Percentiles rank a stretch among this genome's conserved stretches.
Evolutionary conservation across 768 basidiomycete genomes (phyloP).

Genomic region (Phylloporus rhodoxanthus): DNA sequence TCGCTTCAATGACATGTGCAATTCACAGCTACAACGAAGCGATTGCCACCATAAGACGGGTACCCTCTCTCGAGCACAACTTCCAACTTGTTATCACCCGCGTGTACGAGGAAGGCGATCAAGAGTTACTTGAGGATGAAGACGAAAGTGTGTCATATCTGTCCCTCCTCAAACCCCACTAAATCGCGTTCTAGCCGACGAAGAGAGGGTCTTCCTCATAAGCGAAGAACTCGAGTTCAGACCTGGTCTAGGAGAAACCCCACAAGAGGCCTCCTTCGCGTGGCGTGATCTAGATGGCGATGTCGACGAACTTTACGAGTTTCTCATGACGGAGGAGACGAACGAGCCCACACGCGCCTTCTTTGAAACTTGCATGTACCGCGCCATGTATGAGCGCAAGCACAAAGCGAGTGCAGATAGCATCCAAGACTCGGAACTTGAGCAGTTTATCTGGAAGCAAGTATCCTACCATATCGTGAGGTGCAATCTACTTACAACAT

Average conservation of each 20-base stretch:
- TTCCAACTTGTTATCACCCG: slow-evolving; percentile 94
- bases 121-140: slow-evolving; percentile 90
- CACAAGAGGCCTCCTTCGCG: slow-evolving; percentile 74
- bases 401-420: slow-evolving; percentile 67
- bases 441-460: slow-evolving; percentile 78
- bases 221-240: slow-evolving; percentile 87
- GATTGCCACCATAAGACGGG: slow-evolving; percentile 87
- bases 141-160: slow-evolving; percentile 63
- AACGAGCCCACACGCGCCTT: slow-evolving; percentile 73
- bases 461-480: slow-evolving; percentile 26
- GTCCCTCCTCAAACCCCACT: background rate
- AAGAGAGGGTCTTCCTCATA: slow-evolving; percentile 89
- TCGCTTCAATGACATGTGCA: background rate
- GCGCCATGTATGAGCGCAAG: slow-evolving; percentile 96
- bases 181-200: slow-evolving; percentile 59
- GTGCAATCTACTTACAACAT: background rate
- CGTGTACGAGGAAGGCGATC: slow-evolving; percentile 95
- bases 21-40: slow-evolving; percentile 83
- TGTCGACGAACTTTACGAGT: slow-evolving; percentile 90
- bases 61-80: slow-evolving; percentile 68
- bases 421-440: slow-evolving; percentile 60
- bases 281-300: slow-evolving; percentile 93
- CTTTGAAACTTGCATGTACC: slow-evolving; percentile 92
- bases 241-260: slow-evolving; percentile 59
- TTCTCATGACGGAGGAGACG: slow-evolving; percentile 74